These are phyloP conservation scores for Arthrinium phaeospermum DNA, from an alignment of 2,329 filamentous ascomycete genomes.

Conservation along the genomic window DNA sequence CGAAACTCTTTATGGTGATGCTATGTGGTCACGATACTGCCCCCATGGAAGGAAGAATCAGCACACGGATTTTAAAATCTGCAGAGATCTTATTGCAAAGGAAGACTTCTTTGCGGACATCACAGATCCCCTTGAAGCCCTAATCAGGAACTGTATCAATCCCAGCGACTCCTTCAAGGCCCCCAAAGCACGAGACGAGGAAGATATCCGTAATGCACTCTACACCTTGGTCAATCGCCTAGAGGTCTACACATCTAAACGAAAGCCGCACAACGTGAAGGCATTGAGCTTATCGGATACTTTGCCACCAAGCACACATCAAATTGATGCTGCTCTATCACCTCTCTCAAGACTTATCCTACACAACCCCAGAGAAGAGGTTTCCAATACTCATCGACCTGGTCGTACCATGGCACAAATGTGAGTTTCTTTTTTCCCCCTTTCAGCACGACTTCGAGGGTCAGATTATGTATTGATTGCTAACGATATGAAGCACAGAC, in stretches of 20 bases:
- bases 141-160: background rate
- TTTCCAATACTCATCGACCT: too few species aligned
- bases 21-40: background rate
- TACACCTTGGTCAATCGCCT: background rate
- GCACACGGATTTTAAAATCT: background rate
- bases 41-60: background rate
- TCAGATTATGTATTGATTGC: too few species aligned
- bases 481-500: background rate
- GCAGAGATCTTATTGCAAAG: background rate
- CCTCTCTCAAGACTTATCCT: too few species aligned
- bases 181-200: background rate
- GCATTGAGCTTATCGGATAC: too few species aligned
- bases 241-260: background rate
- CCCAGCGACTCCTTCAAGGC: background rate
- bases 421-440: too few species aligned
- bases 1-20: background rate
- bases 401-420: background rate
- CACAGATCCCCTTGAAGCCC: background rate
- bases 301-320: too few species aligned
- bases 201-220: fast-evolving
- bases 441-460: too few species aligned
- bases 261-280: background rate
- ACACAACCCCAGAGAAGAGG: too few species aligned
- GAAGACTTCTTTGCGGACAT: background rate
- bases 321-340: too few species aligned